Base-by-base conservation (phyloP, 2,329 filamentous ascomycete genomes). In the Hansfordia pulvinata region DNA sequence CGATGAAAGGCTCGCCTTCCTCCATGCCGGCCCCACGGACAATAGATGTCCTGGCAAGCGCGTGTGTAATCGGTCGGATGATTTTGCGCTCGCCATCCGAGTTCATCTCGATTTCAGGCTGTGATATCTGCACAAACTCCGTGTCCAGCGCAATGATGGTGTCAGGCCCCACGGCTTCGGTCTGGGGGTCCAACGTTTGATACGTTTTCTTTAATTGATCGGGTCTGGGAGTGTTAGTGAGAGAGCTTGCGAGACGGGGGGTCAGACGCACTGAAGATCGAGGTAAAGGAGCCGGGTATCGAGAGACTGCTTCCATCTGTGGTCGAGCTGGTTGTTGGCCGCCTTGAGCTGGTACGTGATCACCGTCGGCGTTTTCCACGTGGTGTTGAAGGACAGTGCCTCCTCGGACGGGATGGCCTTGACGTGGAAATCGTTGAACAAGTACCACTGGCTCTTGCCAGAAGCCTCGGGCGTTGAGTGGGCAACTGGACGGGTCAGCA, bases 351-450 rank as follows among this genome's bases (percentile, higher is more conserved):
- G 90, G 52, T 82, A 98, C 4, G 82, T 67, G 28, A 98, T 58
- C 5, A 96, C 78, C 9, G 83, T 85, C 1, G 90, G 90, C 26
- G 84, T 64, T 56, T 96, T 98, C 90, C 90, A 98, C 11, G 75
- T 68, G 4, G 84, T 73, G 34, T 88, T 86, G 51, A 96, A 98
- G 14, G 78, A 75, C 11, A 96, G 60, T 1, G 88, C 92, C 47
- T 98, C 88, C 34, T 85, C 76, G 16, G 71, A 68, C 17, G 76
- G 71, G 10, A 93, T 71, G 8, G 78, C 75, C 9, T 81, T 73
- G 13, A 98, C 92, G 19, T 93, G 56, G 43, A 98, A 98, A 53
- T 98, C 90, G 41, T 98, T 98, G 58, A 98, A 94, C 2, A 98
- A 56, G 52, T 96, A 84, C 92, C 92, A 98, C 40, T 78, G 76